Evolutionary conservation across 2,329 filamentous ascomycete species (phyloP), one percentile per base, ranked within the genome.

Genomic region (Exophiala viscosa): DNA sequence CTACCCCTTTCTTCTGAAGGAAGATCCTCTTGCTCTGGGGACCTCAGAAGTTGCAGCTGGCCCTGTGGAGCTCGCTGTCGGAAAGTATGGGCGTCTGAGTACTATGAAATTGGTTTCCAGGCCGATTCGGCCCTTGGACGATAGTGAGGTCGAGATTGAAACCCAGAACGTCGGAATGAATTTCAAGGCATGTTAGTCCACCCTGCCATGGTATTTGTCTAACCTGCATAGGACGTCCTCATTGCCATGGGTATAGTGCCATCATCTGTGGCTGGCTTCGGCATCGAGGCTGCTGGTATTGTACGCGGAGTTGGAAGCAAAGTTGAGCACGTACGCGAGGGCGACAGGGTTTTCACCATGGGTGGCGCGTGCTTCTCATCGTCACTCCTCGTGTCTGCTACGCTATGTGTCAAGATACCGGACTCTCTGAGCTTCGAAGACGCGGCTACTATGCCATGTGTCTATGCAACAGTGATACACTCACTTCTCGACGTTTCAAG

Each of bases 281-380:
- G 65, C 0, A 66, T 72, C 1, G 80, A 81, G 49, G 70, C 64
- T 50, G 63, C 64, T 41, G 72, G 67, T 9, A 50, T 67, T 28
- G 61, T 73, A 15, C 65, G 60, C 18, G 52, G 62, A 36, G 57
- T 68, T 5, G 68, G 68, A 38, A 18, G 49, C 34, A 18, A 33
- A 9, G 50, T 56, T 38, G 47, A 36, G 48, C 23, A 38, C 7
- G 20, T 57, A 43, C 10, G 54, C 13, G 39, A 48, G 14, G 50
- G 45, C n/a, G 33, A 53, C n/a, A 35, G 31, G 23, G 50, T 59
- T 9, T 52, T 53, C 7, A 47, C 44, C 33, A 36, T 64, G 46
- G 15, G 49, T 43, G 15, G 56, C 54, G 8, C 35, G 50, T 43
- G 56, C 60, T 17, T 51, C 34, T 8, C 31, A 40, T 28, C 48